Conservation (phyloP, 2,329 filamentous ascomycete genomes). For the Ophiocordyceps camponoti-saundersi region DNA sequence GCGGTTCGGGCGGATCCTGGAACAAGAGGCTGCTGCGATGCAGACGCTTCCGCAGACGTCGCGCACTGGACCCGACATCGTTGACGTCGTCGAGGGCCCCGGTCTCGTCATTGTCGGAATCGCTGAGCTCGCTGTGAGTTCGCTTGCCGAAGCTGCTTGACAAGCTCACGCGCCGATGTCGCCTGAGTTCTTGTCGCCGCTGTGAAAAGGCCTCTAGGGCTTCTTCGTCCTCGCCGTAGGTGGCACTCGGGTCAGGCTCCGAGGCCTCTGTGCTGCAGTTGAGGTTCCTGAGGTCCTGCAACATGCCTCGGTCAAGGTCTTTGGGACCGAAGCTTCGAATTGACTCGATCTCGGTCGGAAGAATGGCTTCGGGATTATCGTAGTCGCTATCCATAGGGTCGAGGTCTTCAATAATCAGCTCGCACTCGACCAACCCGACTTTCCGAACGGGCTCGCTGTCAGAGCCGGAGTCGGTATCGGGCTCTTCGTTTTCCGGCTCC, state of each 20-base stretch:
- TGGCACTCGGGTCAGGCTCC: constrained; percentile 16
- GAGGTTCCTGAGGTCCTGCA: constrained; percentile 26
- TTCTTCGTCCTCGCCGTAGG: constrained; percentile 19
- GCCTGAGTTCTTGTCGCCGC: constrained; percentile 23
- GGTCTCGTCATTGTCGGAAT: constrained; percentile 26
- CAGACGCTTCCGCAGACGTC: constrained; percentile 27
- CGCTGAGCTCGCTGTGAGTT: constrained; percentile 35
- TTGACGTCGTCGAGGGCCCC: constrained; percentile 19
- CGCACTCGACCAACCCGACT: constrained; percentile 6
- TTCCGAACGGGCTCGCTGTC: not conserved
- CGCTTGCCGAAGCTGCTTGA: constrained; percentile 38
- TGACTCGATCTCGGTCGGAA: constrained; percentile 29
- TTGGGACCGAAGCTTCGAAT: constrained; percentile 21
- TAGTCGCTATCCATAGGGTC: constrained; percentile 27
- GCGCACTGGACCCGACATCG: constrained; percentile 27
- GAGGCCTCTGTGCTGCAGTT: constrained; percentile 23
- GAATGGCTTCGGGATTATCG: constrained; percentile 23
- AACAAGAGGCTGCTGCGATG: constrained; percentile 30
- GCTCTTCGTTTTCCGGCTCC: constrained; percentile 6
- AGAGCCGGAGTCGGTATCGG: constrained; percentile 2
- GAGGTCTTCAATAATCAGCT: constrained; percentile 28
- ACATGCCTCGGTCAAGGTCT: constrained; percentile 24
- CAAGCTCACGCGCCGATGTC: constrained; percentile 28
- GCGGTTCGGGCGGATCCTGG: constrained; percentile 29
- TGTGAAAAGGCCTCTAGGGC: constrained; percentile 22